These are phyloP conservation scores for Phylloporus sp. DNA, from an alignment of 768 basidiomycete species.

Conservation along the genomic window DNA sequence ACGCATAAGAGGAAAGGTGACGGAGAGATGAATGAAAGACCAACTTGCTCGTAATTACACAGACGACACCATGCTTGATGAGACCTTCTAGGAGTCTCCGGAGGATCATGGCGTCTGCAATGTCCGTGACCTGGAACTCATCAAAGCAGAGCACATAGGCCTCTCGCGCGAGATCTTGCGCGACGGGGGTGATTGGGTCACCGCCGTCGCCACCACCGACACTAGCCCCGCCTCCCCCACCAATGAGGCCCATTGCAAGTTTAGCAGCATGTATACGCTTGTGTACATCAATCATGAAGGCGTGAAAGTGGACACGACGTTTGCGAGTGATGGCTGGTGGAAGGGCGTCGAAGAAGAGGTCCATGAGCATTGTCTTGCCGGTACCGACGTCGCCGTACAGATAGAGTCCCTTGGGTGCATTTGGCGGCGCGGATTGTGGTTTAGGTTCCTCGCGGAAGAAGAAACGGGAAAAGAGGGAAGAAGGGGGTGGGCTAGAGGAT, in stretches of 20 bases:
- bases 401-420: conserved; percentile 84
- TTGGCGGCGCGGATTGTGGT: conserved; percentile 38
- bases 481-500: conserved; percentile 15
- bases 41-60: conserved; percentile 96
- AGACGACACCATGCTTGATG: conserved; percentile 84
- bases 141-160: conserved; percentile 91
- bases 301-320: conserved; percentile 94
- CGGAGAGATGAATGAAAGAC: conserved; percentile 23
- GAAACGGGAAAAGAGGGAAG: conserved; percentile 24
- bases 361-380: conserved; percentile 99
- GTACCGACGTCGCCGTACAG: conserved; percentile 96
- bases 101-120: conserved; percentile 97
- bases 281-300: conserved; percentile 99
- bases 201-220: conserved; percentile 37
- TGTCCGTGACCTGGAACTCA: conserved; percentile 98
- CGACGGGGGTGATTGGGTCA: conserved; percentile 85
- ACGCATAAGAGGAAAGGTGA: neutral
- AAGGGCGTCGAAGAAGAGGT: conserved; percentile 87
- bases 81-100: conserved; percentile 84
- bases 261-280: conserved; percentile 86
- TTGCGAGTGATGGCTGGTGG: conserved; percentile 63
- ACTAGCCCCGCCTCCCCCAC: conserved; percentile 30
- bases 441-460: conserved; percentile 25
- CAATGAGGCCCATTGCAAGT: conserved; percentile 58
- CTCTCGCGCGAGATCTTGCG: conserved; percentile 79